Conservation (phyloP, 495 filamentous ascomycete genomes). For the Penicillium mononematosum region DNA sequence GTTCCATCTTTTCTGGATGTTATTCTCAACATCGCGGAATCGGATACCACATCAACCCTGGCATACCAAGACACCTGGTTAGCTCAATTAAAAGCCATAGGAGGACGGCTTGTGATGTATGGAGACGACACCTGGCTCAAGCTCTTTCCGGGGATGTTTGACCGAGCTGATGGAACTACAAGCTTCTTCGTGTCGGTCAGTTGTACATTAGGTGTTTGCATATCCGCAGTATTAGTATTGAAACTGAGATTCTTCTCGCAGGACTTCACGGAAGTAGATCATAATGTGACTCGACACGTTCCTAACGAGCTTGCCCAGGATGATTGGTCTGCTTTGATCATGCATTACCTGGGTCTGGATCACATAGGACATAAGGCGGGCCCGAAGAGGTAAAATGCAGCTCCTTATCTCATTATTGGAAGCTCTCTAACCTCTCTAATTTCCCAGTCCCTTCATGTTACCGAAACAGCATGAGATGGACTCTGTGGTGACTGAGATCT, state of each 20-base stretch:
- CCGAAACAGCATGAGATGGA: slow-evolving; percentile 97
- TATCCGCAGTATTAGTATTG: slow-evolving; percentile 6
- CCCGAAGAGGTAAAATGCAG: slow-evolving; percentile 63
- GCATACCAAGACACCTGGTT: slow-evolving; percentile 92
- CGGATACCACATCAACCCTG: slow-evolving; percentile 82
- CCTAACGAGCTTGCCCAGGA: slow-evolving; percentile 65
- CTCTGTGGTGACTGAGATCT: slow-evolving; percentile 70
- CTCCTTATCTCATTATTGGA: neutral
- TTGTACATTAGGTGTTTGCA: slow-evolving; percentile 26
- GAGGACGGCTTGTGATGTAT: slow-evolving; percentile 84
- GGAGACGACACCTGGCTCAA: slow-evolving; percentile 99
- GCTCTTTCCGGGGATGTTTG: slow-evolving; percentile 86
- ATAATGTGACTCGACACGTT: slow-evolving; percentile 93
- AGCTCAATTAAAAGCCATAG: slow-evolving; percentile 78
- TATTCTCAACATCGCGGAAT: slow-evolving; percentile 94
- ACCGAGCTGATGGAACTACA: slow-evolving; percentile 83
- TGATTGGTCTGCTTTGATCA: slow-evolving; percentile 91
- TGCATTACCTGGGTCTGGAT: slow-evolving; percentile 95
- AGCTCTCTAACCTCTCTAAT: slow-evolving; percentile 24
- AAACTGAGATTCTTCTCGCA: slow-evolving; percentile 40
- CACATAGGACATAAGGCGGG: slow-evolving; percentile 97
- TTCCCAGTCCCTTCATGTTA: slow-evolving; percentile 75
- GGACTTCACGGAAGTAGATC: slow-evolving; percentile 98
- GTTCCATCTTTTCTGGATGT: slow-evolving; percentile 96
- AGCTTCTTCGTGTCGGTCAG: slow-evolving; percentile 98